Conservation (phyloP, 2,329 filamentous ascomycete genomes). For the Xylariaceae sp. region DNA sequence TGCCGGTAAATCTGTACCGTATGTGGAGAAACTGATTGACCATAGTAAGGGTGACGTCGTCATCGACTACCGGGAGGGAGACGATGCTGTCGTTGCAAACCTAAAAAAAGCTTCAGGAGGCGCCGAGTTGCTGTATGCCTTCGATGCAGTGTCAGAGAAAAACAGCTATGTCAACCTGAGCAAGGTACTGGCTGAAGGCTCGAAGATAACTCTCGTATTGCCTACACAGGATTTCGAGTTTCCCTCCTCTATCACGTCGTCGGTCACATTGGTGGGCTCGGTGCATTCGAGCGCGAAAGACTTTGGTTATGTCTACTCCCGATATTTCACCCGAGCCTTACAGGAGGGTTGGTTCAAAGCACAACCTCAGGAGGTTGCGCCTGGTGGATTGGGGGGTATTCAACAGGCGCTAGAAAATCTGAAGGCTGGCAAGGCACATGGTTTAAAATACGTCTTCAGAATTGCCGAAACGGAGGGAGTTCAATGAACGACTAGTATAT, state of each 20-base stretch:
- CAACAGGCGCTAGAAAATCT: constrained; percentile 41
- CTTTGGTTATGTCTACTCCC: constrained; percentile 39
- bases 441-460: constrained; percentile 48
- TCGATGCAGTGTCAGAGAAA: constrained; percentile 61
- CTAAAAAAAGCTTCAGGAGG: constrained; percentile 44
- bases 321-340: constrained; percentile 41
- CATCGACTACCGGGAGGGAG: constrained; percentile 62
- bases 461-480: constrained; percentile 36
- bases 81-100: constrained; percentile 51
- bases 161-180: constrained; percentile 49
- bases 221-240: constrained; percentile 33
- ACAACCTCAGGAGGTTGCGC: constrained; percentile 41
- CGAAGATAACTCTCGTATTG: constrained; percentile 45
- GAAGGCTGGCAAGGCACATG: constrained; percentile 43
- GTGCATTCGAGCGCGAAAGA: constrained; percentile 30
- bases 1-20: constrained; percentile 54
- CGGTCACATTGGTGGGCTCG: constrained; percentile 26
- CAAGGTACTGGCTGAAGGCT: constrained; percentile 45
- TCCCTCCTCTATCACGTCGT: constrained; percentile 27
- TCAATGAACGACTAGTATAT: not conserved
- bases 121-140: constrained; percentile 51
- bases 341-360: constrained; percentile 44
- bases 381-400: constrained; percentile 40
- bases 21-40: constrained; percentile 57
- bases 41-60: constrained; percentile 57